phyloP scores from a whole-genome alignment of 495 filamentous ascomycete species.

The Penicillium cataractarum region DNA sequence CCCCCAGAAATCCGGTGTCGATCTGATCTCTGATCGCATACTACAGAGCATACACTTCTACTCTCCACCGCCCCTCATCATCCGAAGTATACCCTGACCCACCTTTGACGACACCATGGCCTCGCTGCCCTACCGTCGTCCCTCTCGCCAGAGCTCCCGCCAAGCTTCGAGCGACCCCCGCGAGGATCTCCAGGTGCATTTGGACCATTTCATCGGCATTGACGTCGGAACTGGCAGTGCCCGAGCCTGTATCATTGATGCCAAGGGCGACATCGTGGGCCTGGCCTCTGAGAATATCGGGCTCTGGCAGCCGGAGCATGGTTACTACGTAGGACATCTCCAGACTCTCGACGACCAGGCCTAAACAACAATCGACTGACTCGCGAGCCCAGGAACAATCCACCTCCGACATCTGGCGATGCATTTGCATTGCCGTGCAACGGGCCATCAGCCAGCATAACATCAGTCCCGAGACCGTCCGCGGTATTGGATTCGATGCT shows the following conservation, averaged over 20 bases:
- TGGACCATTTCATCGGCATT: constrained; percentile 82
- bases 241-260: constrained; percentile 90
- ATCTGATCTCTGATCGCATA: not conserved
- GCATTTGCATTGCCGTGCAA: constrained; percentile 82
- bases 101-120: constrained; percentile 21
- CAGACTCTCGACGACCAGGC: not conserved
- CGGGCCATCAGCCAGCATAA: constrained; percentile 76
- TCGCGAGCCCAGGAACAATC: constrained; percentile 87
- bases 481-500: constrained; percentile 93
- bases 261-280: constrained; percentile 88
- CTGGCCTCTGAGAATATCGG: constrained; percentile 89
- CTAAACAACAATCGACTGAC: constrained; percentile 18
- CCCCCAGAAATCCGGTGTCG: too few relatives aligned
- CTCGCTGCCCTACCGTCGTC: constrained; percentile 38
- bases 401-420: constrained; percentile 91
- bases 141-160: constrained; percentile 46
- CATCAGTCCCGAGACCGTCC: constrained; percentile 70
- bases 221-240: constrained; percentile 97
- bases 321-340: constrained; percentile 73
- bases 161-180: constrained; percentile 59
- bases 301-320: constrained; percentile 89
- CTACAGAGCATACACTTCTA: not conserved
- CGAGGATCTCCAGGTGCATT: constrained; percentile 56
- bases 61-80: not conserved
- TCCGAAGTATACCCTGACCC: not conserved